These are phyloP conservation scores for Dothideomycetes sp. DNA, from an alignment of 2,329 filamentous ascomycete genomes.

Conservation along the genomic window DNA sequence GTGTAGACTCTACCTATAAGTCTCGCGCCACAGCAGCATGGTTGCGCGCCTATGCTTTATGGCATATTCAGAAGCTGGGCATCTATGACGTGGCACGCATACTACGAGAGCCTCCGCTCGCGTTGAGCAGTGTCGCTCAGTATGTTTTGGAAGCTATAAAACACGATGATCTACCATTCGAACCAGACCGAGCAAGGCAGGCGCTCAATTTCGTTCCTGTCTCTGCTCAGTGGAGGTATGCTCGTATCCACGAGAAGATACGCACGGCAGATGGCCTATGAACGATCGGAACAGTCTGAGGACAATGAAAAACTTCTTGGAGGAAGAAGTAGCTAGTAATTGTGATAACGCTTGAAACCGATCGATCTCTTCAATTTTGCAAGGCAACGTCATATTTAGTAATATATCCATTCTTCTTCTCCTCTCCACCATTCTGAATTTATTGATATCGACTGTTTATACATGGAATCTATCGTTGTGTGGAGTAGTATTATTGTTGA, in stretches of 20 bases:
- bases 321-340: too few species aligned
- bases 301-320: too few species aligned
- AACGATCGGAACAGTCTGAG: too few species aligned
- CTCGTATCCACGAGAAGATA: not conserved
- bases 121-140: conserved; percentile 41
- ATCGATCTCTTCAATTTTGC: too few species aligned
- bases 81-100: conserved; percentile 42
- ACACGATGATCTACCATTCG: conserved; percentile 26
- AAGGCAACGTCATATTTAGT: too few species aligned
- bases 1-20: conserved; percentile 2
- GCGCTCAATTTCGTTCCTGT: conserved; percentile 2
- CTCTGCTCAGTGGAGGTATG: conserved; percentile 2
- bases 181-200: not conserved
- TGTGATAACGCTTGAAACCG: too few species aligned
- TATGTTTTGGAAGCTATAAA: conserved; percentile 50
- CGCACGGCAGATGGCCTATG: not conserved
- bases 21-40: conserved; percentile 14
- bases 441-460: too few species aligned
- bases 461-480: too few species aligned
- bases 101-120: conserved; percentile 50
- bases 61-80: conserved; percentile 44
- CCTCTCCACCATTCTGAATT: too few species aligned
- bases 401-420: too few species aligned
- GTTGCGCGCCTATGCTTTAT: conserved; percentile 53
- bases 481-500: too few species aligned